Percentiles rank a stretch among this genome's conserved stretches.
Conservation (phyloP, 2,329 filamentous ascomycete genomes). For the Paraphaeosphaeria minitans region DNA sequence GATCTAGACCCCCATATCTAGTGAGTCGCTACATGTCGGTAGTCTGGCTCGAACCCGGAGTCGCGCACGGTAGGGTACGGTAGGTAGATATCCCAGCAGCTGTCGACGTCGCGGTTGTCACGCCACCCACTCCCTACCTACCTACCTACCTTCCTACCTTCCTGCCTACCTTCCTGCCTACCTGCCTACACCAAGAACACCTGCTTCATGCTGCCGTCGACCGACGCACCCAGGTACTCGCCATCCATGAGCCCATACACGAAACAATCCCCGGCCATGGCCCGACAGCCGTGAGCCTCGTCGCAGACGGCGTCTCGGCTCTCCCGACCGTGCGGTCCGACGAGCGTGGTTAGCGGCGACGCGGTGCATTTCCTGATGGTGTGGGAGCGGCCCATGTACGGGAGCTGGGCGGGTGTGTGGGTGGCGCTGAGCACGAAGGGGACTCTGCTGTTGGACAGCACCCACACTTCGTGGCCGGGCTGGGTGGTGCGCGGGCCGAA, state of each 20-base stretch:
- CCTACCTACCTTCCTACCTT: too few relatives aligned
- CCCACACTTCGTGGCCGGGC: conserved; percentile 21
- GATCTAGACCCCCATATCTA: too few relatives aligned
- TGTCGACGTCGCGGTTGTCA: neutral
- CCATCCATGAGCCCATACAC: conserved; percentile 27
- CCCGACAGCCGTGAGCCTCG: conserved; percentile 9
- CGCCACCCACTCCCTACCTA: neutral
- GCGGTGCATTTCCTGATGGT: conserved; percentile 4
- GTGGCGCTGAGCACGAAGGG: conserved; percentile 22
- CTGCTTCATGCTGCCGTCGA: neutral
- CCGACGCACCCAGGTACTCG: conserved; percentile 11
- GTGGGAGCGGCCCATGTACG: neutral
- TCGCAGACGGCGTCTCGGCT: neutral
- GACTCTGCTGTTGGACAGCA: conserved; percentile 21
- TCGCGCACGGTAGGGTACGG: too few relatives aligned
- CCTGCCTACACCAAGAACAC: conserved; percentile 9
- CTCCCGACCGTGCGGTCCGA: neutral
- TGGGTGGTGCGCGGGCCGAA: conserved; percentile 21
- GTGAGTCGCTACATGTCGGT: too few relatives aligned
- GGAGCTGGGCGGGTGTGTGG: neutral
- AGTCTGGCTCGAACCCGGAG: too few relatives aligned
- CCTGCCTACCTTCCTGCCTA: too few relatives aligned
- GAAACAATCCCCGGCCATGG: conserved; percentile 26
- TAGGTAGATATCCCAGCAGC: too few relatives aligned
- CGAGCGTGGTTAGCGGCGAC: neutral